These are phyloP conservation scores for Micractinium conductrix DNA, from an alignment of 139 green algal genomes.

Conservation along the genomic window DNA sequence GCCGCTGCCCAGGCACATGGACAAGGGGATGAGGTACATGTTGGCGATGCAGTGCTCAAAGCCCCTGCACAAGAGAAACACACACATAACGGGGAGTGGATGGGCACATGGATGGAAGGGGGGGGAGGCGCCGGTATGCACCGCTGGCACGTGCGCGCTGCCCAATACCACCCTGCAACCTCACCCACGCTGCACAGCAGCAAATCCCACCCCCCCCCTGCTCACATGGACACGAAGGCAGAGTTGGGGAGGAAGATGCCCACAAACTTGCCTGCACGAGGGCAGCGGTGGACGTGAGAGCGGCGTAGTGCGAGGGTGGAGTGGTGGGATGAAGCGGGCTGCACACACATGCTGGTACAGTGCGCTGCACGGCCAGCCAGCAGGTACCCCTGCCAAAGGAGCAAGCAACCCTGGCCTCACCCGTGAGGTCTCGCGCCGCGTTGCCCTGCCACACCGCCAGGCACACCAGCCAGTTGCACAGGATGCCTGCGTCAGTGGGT, in stretches of 20 bases:
- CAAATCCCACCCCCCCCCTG: too few relatives aligned
- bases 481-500: background rate
- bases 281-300: too few relatives aligned
- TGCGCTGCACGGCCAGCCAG: too few relatives aligned
- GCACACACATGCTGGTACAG: too few relatives aligned
- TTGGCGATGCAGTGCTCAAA: slow-evolving; percentile 40
- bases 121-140: too few relatives aligned
- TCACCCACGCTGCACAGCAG: background rate
- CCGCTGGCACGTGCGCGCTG: background rate
- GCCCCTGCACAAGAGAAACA: too few relatives aligned
- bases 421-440: slow-evolving; percentile 23
- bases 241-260: slow-evolving; percentile 28
- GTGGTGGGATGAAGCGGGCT: too few relatives aligned
- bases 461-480: slow-evolving; percentile 42
- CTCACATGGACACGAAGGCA: slow-evolving; percentile 23
- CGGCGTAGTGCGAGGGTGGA: too few relatives aligned
- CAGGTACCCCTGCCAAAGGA: too few relatives aligned
- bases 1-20: slow-evolving; percentile 14
- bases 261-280: slow-evolving; percentile 27
- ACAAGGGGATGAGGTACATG: slow-evolving; percentile 32
- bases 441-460: slow-evolving; percentile 42
- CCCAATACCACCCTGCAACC: background rate
- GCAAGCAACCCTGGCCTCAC: too few relatives aligned
- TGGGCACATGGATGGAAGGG: too few relatives aligned
- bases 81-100: too few relatives aligned